These are phyloP conservation scores for Phialophora chinensis DNA, from an alignment of 2,329 filamentous ascomycete genomes.

Conservation along the genomic window DNA sequence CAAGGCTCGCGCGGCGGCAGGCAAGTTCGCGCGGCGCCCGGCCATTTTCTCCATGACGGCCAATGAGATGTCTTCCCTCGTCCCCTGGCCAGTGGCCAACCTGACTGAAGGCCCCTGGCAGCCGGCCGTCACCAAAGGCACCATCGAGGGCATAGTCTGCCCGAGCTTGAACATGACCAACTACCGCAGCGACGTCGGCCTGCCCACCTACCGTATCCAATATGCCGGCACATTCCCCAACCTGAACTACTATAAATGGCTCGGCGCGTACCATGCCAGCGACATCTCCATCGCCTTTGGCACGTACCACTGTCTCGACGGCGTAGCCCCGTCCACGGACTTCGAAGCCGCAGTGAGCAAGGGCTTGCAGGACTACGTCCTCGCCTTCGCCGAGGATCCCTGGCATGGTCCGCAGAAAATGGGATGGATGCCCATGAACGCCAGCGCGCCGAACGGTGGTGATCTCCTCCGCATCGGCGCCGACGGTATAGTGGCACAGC, in stretches of 20 bases:
- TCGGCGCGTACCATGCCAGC: slow-evolving; percentile 44
- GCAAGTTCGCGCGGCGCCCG: slow-evolving; percentile 32
- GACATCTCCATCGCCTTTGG: slow-evolving; percentile 41
- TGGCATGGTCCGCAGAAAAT: slow-evolving; percentile 24
- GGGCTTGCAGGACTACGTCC: slow-evolving; percentile 40
- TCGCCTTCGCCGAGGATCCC: slow-evolving; percentile 41
- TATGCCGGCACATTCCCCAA: slow-evolving; percentile 53
- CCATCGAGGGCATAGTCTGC: background rate
- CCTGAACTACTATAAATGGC: slow-evolving; percentile 47
- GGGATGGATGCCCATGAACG: slow-evolving; percentile 29
- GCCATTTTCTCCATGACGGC: slow-evolving; percentile 27
- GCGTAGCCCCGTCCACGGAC: slow-evolving; percentile 16
- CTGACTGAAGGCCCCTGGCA: slow-evolving; percentile 13
- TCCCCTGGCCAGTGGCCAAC: slow-evolving; percentile 12
- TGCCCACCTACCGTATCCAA: slow-evolving; percentile 49
- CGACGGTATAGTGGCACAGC: slow-evolving; percentile 37
- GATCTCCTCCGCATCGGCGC: slow-evolving; percentile 41
- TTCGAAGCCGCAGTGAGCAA: slow-evolving; percentile 37
- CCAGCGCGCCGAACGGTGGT: slow-evolving; percentile 32
- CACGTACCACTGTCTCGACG: slow-evolving; percentile 29
- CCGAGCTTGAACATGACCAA: slow-evolving; percentile 5
- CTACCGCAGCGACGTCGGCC: slow-evolving; percentile 35
- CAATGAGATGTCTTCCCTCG: slow-evolving; percentile 30
- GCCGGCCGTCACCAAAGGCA: background rate
- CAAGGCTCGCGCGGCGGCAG: slow-evolving; percentile 29